Evolutionary conservation across 495 filamentous ascomycete genomes (phyloP).

Genomic region (Echria macrotheca): DNA sequence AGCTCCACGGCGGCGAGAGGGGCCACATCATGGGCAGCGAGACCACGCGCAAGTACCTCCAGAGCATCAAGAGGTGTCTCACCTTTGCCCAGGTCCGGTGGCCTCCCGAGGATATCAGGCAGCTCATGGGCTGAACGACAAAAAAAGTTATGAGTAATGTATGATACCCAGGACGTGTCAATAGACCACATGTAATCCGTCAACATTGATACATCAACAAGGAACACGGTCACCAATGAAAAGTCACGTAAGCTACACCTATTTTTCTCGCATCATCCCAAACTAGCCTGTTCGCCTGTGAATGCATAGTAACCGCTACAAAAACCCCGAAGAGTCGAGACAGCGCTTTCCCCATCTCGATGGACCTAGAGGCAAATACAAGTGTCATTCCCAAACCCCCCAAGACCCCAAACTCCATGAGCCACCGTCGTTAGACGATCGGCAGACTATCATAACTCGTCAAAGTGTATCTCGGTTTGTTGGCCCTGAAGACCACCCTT

Average conservation of each 20-base stretch:
- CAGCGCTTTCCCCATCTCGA: too few relatives aligned
- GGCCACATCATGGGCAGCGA: slow-evolving; percentile 98
- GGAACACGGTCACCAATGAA: neutral
- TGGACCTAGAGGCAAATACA: too few relatives aligned
- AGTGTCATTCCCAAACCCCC: too few relatives aligned
- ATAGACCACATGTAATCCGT: too few relatives aligned
- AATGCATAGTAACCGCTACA: neutral
- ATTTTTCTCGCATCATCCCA: neutral
- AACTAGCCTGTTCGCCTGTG: neutral
- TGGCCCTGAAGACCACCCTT: too few relatives aligned
- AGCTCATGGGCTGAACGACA: slow-evolving; percentile 81
- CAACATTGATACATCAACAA: neutral
- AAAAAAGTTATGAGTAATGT: too few relatives aligned
- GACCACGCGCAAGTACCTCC: slow-evolving; percentile 86
- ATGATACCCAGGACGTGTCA: slow-evolving; percentile 9
- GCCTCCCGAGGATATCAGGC: slow-evolving; percentile 86
- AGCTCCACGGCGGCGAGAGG: slow-evolving; percentile 83
- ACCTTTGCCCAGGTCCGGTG: slow-evolving; percentile 96
- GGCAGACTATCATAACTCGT: too few relatives aligned
- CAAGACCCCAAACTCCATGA: too few relatives aligned
- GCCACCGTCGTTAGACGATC: too few relatives aligned
- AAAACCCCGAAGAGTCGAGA: too few relatives aligned
- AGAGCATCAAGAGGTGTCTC: slow-evolving; percentile 95
- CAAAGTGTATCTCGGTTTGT: too few relatives aligned
- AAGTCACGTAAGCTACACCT: neutral